phyloP scores from a whole-genome alignment of 371 early-diverging fungal genomes.

The Mortierella sp. region DNA sequence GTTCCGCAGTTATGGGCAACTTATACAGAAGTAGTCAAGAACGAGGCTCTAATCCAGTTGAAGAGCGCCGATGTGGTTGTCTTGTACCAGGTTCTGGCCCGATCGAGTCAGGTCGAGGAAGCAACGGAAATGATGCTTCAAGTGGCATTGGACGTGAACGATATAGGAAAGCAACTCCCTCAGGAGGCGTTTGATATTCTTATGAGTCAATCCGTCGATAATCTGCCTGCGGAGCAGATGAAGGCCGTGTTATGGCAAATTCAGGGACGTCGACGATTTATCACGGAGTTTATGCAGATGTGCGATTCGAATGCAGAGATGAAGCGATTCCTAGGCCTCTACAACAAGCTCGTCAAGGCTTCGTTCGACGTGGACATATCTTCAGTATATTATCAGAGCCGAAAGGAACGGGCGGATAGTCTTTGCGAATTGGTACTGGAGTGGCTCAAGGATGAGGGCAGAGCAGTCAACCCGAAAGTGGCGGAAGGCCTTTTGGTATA shows the following conservation, averaged over 20 bases:
- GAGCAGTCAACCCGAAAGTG: slow-evolving; percentile 10
- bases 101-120: slow-evolving; percentile 29
- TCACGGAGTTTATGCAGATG: slow-evolving; percentile 30
- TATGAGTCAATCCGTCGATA: slow-evolving; percentile 26
- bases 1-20: slow-evolving; percentile 27
- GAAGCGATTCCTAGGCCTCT: slow-evolving; percentile 28
- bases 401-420: slow-evolving; percentile 24
- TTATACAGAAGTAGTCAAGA: slow-evolving; percentile 30
- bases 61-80: slow-evolving; percentile 34
- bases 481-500: slow-evolving; percentile 35
- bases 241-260: slow-evolving; percentile 39
- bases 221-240: slow-evolving; percentile 43
- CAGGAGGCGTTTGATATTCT: slow-evolving; percentile 38
- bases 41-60: slow-evolving; percentile 20
- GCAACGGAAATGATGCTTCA: slow-evolving; percentile 55
- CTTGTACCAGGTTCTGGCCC: slow-evolving; percentile 24
- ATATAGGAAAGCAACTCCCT: slow-evolving; percentile 47
- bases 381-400: slow-evolving; percentile 43
- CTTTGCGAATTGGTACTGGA: slow-evolving; percentile 12
- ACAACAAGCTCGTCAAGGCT: slow-evolving; percentile 23
- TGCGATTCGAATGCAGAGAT: slow-evolving; percentile 51
- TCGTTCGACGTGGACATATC: slow-evolving; percentile 40
- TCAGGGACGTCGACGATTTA: slow-evolving; percentile 50
- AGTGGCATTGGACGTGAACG: slow-evolving; percentile 46
- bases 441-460: slow-evolving; percentile 34